Conservation (phyloP, 2,329 filamentous ascomycete genomes). For the Fusarium pseudocircinatum region DNA sequence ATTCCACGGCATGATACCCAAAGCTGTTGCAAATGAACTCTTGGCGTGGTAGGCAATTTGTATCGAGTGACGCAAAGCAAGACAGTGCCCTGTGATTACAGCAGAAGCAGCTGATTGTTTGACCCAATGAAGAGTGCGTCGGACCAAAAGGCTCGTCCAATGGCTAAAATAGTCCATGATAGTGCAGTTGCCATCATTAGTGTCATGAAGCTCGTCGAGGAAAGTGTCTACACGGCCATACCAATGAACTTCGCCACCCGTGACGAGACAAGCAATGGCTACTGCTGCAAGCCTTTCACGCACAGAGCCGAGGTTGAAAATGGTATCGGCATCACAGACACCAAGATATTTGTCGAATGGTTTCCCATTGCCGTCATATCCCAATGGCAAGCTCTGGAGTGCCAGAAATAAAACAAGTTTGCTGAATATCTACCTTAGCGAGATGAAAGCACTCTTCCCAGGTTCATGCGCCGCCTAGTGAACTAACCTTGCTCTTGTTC, state of each 20-base stretch:
- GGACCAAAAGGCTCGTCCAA: rapidly evolving
- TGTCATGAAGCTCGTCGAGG: background rate
- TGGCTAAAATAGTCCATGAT: background rate
- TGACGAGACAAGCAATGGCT: background rate
- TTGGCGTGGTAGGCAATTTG: background rate
- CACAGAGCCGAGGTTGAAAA: background rate
- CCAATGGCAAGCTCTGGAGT: rapidly evolving
- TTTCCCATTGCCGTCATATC: no score
- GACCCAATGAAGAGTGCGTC: background rate
- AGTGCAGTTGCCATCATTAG: background rate
- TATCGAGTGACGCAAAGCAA: background rate
- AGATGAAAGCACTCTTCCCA: background rate
- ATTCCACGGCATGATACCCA: no score
- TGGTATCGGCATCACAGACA: background rate
- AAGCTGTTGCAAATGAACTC: no score
- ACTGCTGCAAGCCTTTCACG: background rate
- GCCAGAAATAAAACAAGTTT: background rate
- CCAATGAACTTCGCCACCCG: background rate
- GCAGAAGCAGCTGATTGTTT: rapidly evolving
- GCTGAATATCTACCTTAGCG: background rate
- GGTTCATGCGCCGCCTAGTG: background rate
- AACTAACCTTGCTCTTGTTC: no score
- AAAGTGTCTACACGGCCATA: background rate
- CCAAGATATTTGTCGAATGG: background rate
- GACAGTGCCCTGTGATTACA: rapidly evolving